Evolutionary conservation across 352 stramenopile species (phyloP), one percentile per base, ranked within the genome.

Genomic region (Pythium monospermum): DNA sequence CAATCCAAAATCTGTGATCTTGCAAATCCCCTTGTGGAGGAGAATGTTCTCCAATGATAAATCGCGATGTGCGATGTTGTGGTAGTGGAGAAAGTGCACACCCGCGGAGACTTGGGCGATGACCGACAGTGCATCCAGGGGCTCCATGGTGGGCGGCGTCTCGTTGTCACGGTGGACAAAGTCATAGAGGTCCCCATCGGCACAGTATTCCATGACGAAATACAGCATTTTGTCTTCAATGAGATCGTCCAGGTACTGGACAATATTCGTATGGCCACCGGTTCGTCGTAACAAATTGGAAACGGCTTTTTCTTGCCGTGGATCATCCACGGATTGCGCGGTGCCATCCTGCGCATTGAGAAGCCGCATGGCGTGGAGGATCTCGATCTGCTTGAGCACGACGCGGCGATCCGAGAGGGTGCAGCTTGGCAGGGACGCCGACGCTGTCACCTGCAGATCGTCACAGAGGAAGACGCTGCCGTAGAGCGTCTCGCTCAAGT

Each of bases 1-100:
- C 6, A 85, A 61, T 1, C 72, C 77, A 49, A 85, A 88, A 40
- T 88, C 74, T 6, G 61, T 68, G 23, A 88, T 73, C 49, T 81
- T 79, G 57, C 66, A 80, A 8, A 68, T 48, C 19, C 49, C 36
- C 11, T 49, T 11, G 36, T 59, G 30, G 11, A 54, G 33, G 0
- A 85, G 26, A 4, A 86, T 53, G 52, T 83, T 86, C 53, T 86
- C 75, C 8, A 82, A 59, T 4, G 73, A 83, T 31, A 85, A 25
- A 19, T 83, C 74, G 19, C 74, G 67, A 37, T 82, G 71, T 0
- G 71, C 69, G 23, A 83, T 55, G 23, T 64, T 53, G 4, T 77
- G 19, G 1, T 16, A 47, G 36, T 85, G 74, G 5, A 85, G 64
- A 41, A 71, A 83, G 32, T 64, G 10, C 12, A 80, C 53, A 2